Base-by-base conservation (phyloP, 1,284 basidiomycete species). In the Farysia itapuensis region DNA sequence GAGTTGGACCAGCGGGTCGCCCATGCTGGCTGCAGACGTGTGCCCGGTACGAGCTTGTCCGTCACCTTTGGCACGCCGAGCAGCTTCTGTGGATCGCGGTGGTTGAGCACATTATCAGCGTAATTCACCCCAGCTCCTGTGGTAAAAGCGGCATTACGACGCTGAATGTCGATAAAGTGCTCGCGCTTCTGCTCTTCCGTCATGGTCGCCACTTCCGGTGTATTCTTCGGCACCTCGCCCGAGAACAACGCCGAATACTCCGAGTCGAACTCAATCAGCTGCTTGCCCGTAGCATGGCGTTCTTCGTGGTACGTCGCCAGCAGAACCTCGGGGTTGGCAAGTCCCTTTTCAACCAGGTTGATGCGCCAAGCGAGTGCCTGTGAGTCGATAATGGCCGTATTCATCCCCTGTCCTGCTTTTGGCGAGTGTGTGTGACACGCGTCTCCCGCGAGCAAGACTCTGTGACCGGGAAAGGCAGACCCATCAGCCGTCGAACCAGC, bases 1-100 rank as follows among this genome's bases (percentile, higher is more conserved):
- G 78, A 78, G 72, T 88, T 85, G 14, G 85, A 84, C 4, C 82
- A 85, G 31, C 85, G 82, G 20, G 87, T 76, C 38, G 88, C 87
- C 70, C 70, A 72, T 0, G 65, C 61, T n/a, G 70, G 70, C 35
- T 48, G 50, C 23, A 72, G 40, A 9, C 70, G 39, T 14, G 39
- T 38, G 15, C 70, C 70, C 5, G 67, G 52, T 47, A 70, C 61
- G 21, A 72, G 50, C 43, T 60, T 63, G 36, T 52, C 45, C 12
- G 44, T 54, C 26, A 52, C 32, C 43, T 48, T 44, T 32, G 45
- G n/a, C 2, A 70, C 24, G 19, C 69, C 69, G n/a, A 71, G 45
- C 33, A 49, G 45, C n/a, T 39, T 37, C 16, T 22, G 26, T 0
- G 63, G 59, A 22, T 72, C 64, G 25, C 64, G 54, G 39, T 61